Evolutionary conservation across 768 basidiomycete species (phyloP).

Genomic region (Cystoderma amianthinum): DNA sequence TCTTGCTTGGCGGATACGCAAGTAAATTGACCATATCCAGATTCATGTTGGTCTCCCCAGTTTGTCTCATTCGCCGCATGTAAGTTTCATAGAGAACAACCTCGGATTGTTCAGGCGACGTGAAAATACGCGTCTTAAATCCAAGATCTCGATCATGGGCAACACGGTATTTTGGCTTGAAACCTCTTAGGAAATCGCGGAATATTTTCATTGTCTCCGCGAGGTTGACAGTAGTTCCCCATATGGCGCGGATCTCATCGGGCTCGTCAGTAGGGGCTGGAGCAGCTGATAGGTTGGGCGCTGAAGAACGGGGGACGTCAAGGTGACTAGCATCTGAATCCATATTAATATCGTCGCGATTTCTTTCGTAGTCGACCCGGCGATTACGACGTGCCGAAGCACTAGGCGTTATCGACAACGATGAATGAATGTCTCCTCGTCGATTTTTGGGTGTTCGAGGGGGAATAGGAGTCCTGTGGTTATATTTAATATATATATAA

Average conservation of each 20-base stretch:
- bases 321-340: conserved; percentile 55
- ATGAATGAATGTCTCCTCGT: conserved; percentile 90
- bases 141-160: conserved; percentile 63
- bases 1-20: conserved; percentile 79
- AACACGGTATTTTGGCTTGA: conserved; percentile 87
- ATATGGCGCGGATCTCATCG: conserved; percentile 86
- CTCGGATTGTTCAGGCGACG: conserved; percentile 63
- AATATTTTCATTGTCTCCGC: conserved; percentile 89
- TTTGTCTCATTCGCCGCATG: conserved; percentile 80
- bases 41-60: conserved; percentile 91
- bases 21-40: conserved; percentile 82
- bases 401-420: conserved; percentile 50
- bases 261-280: conserved; percentile 62
- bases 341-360: conserved; percentile 30
- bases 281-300: conserved; percentile 49
- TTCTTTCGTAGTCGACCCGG: conserved; percentile 16
- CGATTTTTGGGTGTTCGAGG: conserved; percentile 63
- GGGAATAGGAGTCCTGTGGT: conserved; percentile 40
- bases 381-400: conserved; percentile 32
- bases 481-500: no score
- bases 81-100: conserved; percentile 72
- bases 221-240: conserved; percentile 96
- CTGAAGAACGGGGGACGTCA: conserved; percentile 52
- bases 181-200: conserved; percentile 82
- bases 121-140: conserved; percentile 38